Base-by-base conservation (phyloP, 208 protist genomes). In the Trypanosoma lewisi region DNA sequence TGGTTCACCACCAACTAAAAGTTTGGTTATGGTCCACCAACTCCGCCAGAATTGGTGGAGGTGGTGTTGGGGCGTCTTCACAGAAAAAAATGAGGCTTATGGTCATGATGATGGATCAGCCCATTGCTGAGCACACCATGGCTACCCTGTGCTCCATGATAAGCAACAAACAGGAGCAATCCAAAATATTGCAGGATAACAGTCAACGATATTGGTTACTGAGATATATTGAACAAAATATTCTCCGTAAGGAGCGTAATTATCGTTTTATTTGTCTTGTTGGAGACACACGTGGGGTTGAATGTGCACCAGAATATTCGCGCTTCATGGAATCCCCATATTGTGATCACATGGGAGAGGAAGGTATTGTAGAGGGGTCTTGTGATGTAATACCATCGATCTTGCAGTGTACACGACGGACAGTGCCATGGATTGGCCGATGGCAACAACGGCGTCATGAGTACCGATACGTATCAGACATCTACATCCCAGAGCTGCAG, bases 1-100 rank as follows among this genome's bases (percentile, higher is more conserved):
- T 96, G 8, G 90, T 96, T 16, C 90, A 96, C 61, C 87, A 96
- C 44, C 90, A 96, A 58, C 77, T 96, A 16, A 96, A 96, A 67
- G 78, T 86, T 53, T 84, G 78, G 77, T 54, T 95, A 0, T 86
- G 78, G 79, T 41, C 47, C 37, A 63, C 30, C n/a, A n/a, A n/a
- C 23, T 56, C 52, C 27, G 36, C 17, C 39, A 63, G 11, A 50
- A 71, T 54, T 67, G 73, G 53, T 44, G 53, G 23, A 21, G 7
- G 51, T 50, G 19, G 5, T 0, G 6, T 31, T 31, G 23, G 48
- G 47, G 30, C 19, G 9, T 17, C 44, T 48, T 51, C 28, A 5
- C 12, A 19, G 54, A 55, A 48, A 19, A 19, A 49, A 30, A 37
- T 14, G 25, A 30, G 14, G 34, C 19, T n/a, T n/a, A n/a, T 14